Evolutionary conservation across 164 flowering plant genomes (phyloP).

Genomic region (Nymphaea colorata): DNA sequence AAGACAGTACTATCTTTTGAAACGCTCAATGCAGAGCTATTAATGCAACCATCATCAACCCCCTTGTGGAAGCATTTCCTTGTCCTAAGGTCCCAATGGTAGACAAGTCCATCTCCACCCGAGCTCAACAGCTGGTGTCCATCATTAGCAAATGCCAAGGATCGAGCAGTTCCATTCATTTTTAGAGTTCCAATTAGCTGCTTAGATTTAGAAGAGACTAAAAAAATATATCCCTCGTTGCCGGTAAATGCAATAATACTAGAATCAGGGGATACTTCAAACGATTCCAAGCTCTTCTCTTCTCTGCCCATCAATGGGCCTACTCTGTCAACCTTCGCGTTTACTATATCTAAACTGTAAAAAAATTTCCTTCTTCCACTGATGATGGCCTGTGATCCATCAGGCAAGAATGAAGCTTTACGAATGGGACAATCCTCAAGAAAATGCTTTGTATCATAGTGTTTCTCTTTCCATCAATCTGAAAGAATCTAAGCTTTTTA

Average conservation of each 20-base stretch:
- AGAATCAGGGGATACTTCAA: constrained; percentile 89
- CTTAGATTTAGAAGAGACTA: constrained; percentile 79
- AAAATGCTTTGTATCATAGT: constrained; percentile 58
- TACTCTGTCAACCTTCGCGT: constrained; percentile 56
- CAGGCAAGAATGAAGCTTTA: constrained; percentile 68
- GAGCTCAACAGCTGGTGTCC: constrained; percentile 65
- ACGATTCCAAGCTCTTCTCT: constrained; percentile 81
- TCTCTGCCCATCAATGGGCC: constrained; percentile 85
- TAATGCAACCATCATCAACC: constrained; percentile 76
- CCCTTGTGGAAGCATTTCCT: constrained; percentile 68
- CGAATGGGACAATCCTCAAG: constrained; percentile 76
- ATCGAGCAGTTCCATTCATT: constrained; percentile 85
- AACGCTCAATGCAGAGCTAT: constrained; percentile 55
- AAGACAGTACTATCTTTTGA: constrained; percentile 54
- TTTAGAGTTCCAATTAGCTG: constrained; percentile 87
- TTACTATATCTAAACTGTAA: constrained; percentile 68
- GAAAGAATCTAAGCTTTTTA: constrained; percentile 57
- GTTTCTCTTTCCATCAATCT: constrained; percentile 84
- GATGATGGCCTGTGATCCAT: constrained; percentile 78
- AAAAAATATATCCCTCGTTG: constrained; percentile 73
- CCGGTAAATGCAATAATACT: constrained; percentile 76
- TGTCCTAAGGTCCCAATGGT: constrained; percentile 90
- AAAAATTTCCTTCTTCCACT: constrained; percentile 89
- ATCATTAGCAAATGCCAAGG: constrained; percentile 64
- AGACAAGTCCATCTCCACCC: constrained; percentile 90